Evolutionary conservation across 1,139 yeast species (phyloP).

Genomic region (Hyphopichia buzzinii): DNA sequence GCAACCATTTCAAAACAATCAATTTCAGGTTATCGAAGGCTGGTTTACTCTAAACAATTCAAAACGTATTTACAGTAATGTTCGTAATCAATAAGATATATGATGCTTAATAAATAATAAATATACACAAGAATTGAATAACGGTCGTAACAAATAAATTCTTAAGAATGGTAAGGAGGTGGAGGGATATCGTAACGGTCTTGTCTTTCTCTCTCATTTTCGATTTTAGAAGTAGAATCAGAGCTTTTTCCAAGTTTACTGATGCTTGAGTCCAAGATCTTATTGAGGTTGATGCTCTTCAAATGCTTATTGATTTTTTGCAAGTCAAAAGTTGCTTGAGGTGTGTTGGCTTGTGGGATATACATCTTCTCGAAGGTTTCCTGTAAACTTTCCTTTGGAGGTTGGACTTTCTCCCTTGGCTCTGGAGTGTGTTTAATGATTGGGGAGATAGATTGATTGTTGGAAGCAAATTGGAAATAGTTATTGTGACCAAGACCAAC

Average conservation of each 20-base stretch:
- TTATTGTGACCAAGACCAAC: constrained; percentile 1
- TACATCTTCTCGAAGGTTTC: neutral
- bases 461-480: neutral
- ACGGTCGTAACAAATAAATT: neutral
- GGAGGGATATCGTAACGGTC: constrained; percentile 1
- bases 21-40: too few relatives aligned
- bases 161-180: constrained; percentile 1
- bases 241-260: neutral
- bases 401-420: neutral
- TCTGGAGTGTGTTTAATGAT: neutral
- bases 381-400: neutral
- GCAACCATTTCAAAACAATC: too few relatives aligned
- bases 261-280: neutral
- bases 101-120: constrained; percentile 1
- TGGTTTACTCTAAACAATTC: too few relatives aligned
- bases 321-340: neutral
- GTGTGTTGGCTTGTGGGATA: neutral
- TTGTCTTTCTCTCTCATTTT: neutral
- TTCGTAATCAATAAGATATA: too few relatives aligned
- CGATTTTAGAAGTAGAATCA: neutral
- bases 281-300: constrained; percentile 2
- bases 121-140: constrained; percentile 2
- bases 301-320: constrained; percentile 4
- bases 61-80: too few relatives aligned
- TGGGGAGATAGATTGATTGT: neutral